Evolutionary conservation across 2,329 filamentous ascomycete genomes (phyloP).

Genomic region (Aurifilum marmelostoma): DNA sequence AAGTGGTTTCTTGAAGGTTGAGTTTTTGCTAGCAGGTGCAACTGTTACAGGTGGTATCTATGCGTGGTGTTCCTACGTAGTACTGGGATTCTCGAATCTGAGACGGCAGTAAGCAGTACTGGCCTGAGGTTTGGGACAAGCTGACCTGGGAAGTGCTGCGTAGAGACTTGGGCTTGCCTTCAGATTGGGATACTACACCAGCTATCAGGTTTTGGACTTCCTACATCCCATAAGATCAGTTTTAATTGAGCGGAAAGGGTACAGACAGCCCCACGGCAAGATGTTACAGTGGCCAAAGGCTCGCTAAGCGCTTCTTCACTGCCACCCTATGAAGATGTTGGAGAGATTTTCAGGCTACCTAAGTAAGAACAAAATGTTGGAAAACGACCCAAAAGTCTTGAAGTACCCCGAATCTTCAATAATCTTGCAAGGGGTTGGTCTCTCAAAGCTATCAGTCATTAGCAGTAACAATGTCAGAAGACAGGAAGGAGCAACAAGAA

Average conservation of each 20-base stretch:
- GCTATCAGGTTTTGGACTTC: background rate
- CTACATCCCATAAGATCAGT: background rate
- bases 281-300: background rate
- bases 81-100: too few species aligned
- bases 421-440: background rate
- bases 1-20: background rate
- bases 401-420: too few species aligned
- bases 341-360: background rate
- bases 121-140: background rate
- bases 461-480: background rate
- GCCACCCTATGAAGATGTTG: background rate
- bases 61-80: background rate
- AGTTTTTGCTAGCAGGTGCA: background rate
- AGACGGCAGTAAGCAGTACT: background rate
- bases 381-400: too few species aligned
- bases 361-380: background rate
- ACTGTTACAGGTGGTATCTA: background rate
- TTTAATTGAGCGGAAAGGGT: too few species aligned
- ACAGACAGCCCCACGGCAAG: background rate
- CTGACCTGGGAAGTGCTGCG: background rate
- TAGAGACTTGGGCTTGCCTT: background rate
- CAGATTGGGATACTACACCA: background rate
- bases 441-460: background rate
- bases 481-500: background rate
- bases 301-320: background rate